Evolutionary conservation across 1,284 basidiomycete species (phyloP).

Genomic region (Pisolithus thermaeus): DNA sequence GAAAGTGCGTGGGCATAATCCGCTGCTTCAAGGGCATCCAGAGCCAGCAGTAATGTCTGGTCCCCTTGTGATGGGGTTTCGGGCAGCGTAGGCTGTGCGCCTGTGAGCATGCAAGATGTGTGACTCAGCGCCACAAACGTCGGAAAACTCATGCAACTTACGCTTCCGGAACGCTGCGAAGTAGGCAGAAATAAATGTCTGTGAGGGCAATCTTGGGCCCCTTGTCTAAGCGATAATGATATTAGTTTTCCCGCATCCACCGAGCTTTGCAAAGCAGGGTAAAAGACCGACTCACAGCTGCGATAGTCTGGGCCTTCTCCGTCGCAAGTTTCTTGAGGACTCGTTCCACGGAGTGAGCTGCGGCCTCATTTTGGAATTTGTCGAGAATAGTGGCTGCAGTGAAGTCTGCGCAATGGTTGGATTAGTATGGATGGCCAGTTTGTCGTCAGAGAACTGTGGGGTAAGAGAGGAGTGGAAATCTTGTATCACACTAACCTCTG

Average conservation of each 20-base stretch:
- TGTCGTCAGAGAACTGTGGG: too few species aligned
- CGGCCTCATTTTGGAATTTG: constrained; percentile 81
- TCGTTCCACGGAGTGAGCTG: constrained; percentile 83
- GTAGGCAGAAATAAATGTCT: constrained; percentile 93
- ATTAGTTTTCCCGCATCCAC: background rate
- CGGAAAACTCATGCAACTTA: constrained; percentile 35
- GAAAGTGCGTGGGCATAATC: constrained; percentile 83
- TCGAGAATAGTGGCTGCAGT: constrained; percentile 95
- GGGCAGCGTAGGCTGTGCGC: constrained; percentile 70
- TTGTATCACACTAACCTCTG: constrained; percentile 48
- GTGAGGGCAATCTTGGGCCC: constrained; percentile 82
- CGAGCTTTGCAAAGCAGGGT: background rate
- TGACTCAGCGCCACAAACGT: constrained; percentile 2
- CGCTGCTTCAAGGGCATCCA: constrained; percentile 81
- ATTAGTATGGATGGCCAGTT: background rate
- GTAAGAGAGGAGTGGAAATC: too few species aligned
- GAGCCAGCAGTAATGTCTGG: constrained; percentile 74
- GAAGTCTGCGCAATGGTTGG: constrained; percentile 60
- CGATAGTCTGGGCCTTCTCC: constrained; percentile 67
- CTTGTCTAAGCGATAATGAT: constrained; percentile 45
- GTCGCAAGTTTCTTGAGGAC: constrained; percentile 84
- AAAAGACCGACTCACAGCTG: constrained; percentile 40
- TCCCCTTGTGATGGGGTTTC: constrained; percentile 77
- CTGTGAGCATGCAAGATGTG: constrained; percentile 31
- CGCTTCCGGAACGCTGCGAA: constrained; percentile 93